Percentiles rank a stretch among this genome's conserved stretches.
Evolutionary conservation across 106 monocot genomes (phyloP).

Genomic region (Acorus gramineus): DNA sequence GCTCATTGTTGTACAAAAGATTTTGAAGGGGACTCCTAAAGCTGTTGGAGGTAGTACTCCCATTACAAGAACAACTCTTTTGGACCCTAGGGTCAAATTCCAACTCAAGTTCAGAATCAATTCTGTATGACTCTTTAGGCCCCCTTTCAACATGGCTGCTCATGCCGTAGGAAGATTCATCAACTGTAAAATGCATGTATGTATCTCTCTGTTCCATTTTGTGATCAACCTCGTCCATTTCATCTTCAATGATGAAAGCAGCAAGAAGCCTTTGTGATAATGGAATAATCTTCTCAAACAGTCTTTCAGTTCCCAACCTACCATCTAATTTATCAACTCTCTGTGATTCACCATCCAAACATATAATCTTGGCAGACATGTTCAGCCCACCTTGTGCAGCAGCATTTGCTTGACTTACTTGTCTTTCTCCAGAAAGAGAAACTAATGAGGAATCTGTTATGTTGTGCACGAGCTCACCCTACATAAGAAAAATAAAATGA

Average conservation of each 20-base stretch:
- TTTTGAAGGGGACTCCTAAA: conserved; percentile 26
- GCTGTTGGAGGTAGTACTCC: conserved; percentile 25
- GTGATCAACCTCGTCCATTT: conserved; percentile 21
- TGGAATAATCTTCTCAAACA: conserved; percentile 55
- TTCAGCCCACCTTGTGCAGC: conserved; percentile 6
- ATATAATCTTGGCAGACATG: conserved; percentile 5
- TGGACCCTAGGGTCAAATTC: conserved; percentile 23
- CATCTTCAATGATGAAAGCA: conserved; percentile 71
- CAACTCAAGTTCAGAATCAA: conserved; percentile 24
- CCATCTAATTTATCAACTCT: conserved; percentile 11
- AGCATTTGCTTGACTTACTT: conserved; percentile 9
- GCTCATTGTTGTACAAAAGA: conserved; percentile 19
- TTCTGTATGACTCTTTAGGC: conserved; percentile 7
- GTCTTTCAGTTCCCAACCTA: conserved; percentile 33
- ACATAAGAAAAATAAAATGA: conserved; percentile 1
- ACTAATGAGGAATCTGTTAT: conserved; percentile 6
- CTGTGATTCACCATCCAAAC: conserved; percentile 10
- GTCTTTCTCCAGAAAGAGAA: conserved; percentile 7
- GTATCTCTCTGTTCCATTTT: conserved; percentile 18
- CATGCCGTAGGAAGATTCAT: conserved; percentile 18
- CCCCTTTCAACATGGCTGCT: conserved; percentile 19
- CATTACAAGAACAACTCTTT: conserved; percentile 42
- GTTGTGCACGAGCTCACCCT: conserved; percentile 26
- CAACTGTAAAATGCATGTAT: conserved; percentile 20
- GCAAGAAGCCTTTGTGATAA: conserved; percentile 80